Conservation (phyloP, 805 yeast genomes). For the Lipomyces starkeyi region DNA sequence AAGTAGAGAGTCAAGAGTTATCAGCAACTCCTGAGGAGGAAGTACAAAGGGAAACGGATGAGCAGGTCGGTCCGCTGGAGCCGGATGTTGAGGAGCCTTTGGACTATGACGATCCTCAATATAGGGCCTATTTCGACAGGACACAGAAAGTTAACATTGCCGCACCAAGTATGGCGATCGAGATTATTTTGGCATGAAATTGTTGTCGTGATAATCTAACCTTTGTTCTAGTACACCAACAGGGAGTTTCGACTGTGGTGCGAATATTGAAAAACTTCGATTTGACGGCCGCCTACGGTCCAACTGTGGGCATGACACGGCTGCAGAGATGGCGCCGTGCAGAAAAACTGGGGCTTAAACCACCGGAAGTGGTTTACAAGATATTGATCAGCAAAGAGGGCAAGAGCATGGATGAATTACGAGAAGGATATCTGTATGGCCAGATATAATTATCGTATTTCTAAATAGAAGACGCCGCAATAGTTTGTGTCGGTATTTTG, state of each 20-base stretch:
- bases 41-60: background rate
- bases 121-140: conserved; percentile 7
- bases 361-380: conserved; percentile 46
- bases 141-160: conserved; percentile 17
- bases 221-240: conserved; percentile 46
- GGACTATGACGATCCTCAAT: conserved; percentile 24
- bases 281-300: conserved; percentile 47
- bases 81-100: conserved; percentile 14
- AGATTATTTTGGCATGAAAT: background rate
- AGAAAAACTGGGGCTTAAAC: conserved; percentile 45
- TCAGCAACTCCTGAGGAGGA: conserved; percentile 8
- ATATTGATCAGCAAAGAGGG: conserved; percentile 41
- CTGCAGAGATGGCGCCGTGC: conserved; percentile 51
- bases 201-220: background rate
- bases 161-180: conserved; percentile 26
- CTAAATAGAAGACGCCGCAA: background rate
- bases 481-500: background rate
- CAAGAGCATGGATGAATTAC: conserved; percentile 10
- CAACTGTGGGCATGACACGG: conserved; percentile 49
- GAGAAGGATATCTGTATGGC: conserved; percentile 35
- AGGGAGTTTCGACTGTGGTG: conserved; percentile 42
- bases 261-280: conserved; percentile 48
- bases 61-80: background rate
- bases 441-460: conserved; percentile 33
- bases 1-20: background rate